These are phyloP conservation scores for Lodderomyces beijingensis DNA, from an alignment of 1,139 yeast genomes.

Conservation along the genomic window DNA sequence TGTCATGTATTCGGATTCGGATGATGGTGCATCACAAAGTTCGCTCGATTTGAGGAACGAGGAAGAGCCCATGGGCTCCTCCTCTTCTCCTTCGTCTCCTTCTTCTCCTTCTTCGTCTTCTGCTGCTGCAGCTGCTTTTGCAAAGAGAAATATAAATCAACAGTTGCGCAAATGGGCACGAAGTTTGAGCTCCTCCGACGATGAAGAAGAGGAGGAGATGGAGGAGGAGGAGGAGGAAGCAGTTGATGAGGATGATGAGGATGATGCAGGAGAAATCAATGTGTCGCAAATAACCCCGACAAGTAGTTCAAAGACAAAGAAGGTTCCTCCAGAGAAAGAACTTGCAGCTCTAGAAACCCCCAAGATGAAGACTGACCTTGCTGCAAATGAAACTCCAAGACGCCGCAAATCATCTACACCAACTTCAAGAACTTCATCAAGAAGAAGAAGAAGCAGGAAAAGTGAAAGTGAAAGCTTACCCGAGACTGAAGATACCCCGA, in stretches of 20 bases:
- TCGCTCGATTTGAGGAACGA: conserved; percentile 20
- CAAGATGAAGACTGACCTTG: not conserved
- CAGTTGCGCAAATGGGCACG: not conserved
- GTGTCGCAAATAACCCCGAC: not conserved
- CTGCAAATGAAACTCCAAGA: not conserved
- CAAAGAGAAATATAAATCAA: too few relatives aligned
- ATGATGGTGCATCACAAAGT: conserved; percentile 30
- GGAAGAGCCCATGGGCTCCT: too few relatives aligned
- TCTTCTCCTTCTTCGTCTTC: too few relatives aligned
- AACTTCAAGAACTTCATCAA: not conserved
- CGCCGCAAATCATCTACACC: not conserved
- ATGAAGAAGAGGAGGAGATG: conserved; percentile 1
- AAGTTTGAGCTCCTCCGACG: not conserved
- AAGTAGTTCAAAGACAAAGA: not conserved
- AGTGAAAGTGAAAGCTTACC: not conserved
- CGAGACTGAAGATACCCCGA: conserved; percentile 4
- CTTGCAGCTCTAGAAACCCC: conserved; percentile 4
- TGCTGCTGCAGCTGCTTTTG: too few relatives aligned
- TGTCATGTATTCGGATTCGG: conserved; percentile 38
- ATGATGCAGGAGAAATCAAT: conserved; percentile 4
- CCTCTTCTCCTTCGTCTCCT: too few relatives aligned
- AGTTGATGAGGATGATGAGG: not conserved
- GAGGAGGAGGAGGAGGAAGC: too few relatives aligned
- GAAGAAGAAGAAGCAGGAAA: not conserved
- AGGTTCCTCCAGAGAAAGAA: not conserved